Conservation (phyloP, 441 rosid species). For the Erysimum pusillum region DNA sequence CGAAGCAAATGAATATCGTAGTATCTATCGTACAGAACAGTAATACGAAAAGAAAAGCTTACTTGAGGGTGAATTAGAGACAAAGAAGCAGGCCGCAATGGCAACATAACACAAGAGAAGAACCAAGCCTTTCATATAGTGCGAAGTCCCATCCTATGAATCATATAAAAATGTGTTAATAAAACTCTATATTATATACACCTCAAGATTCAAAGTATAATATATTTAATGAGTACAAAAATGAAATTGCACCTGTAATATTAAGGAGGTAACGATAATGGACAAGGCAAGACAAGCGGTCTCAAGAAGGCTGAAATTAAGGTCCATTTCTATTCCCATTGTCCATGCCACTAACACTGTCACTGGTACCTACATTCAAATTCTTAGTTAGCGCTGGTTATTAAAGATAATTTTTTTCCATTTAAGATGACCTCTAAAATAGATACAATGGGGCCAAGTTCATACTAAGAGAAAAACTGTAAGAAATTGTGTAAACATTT, state of each 20-base stretch:
- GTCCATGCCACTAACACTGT: constrained; percentile 68
- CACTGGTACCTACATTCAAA: constrained; percentile 59
- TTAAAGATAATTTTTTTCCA: neutral
- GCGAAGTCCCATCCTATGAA: constrained; percentile 72
- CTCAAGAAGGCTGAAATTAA: constrained; percentile 69
- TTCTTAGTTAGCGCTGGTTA: neutral
- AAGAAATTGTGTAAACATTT: neutral
- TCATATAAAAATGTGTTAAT: neutral
- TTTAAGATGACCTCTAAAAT: neutral
- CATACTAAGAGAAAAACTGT: neutral
- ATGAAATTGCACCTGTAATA: constrained; percentile 56
- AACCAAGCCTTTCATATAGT: constrained; percentile 72
- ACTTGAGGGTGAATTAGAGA: constrained; percentile 65
- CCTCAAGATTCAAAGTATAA: neutral
- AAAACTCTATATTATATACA: constrained; percentile 1
- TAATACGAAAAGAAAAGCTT: constrained; percentile 29
- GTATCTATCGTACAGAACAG: neutral
- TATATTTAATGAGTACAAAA: neutral
- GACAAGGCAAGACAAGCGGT: constrained; percentile 67
- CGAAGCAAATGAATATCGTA: constrained; percentile 17
- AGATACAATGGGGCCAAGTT: neutral
- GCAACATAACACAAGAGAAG: constrained; percentile 67
- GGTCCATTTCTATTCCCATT: constrained; percentile 69
- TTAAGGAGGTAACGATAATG: constrained; percentile 61
- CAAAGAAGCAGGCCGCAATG: constrained; percentile 68